Base-by-base conservation (phyloP, 2,329 filamentous ascomycete genomes). In the Aspergillus ochraceoroseus region DNA sequence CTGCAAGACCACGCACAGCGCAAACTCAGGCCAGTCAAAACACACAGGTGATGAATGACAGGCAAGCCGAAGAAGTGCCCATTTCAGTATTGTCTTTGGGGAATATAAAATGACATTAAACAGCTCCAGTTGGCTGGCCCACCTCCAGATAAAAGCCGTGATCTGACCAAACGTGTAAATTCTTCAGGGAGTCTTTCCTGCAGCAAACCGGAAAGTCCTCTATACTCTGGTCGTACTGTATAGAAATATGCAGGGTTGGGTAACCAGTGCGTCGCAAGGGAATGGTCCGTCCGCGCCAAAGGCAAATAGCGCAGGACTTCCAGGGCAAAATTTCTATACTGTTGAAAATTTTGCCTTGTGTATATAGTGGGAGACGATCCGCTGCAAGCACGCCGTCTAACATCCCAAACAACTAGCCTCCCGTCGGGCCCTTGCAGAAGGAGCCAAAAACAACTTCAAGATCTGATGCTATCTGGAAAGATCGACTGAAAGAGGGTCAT, bases 341-440 rank as follows among this genome's bases (percentile, higher is more conserved):
- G 23, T 17, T 35, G 12, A 19, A 30, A 30, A 36, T 6, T 14
- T 32, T 30, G 33, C 29, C 32, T 33, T 38, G 38, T 29, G 35
- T 18, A 18, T 20, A 30, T 18, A 18, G 25, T 27, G 35, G 32
- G 26, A 19, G 32, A 35, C 13, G 31, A 20, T 41, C 39, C 37
- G 35, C 35, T 34, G 30, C 30, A 33, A 34, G 38, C 44, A 43
- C 49, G 28, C 38, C 43, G 47, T 53, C 41, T 38, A 40, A 46
- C 45, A 38, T 28, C 12, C 32, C 37, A 48, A 43, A 42, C 41
- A 33, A 32, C 41, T 32, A 42, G 37, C 32, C 29, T 44, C 44
- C 47, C 48, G 43, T 44, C 52, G 52, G 50, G 43, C 45, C 47
- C 48, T 52, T 54, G 52, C 52, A 54, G 52, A 14, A 37, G 19